Evolutionary conservation across 1,139 yeast species (phyloP).

Genomic region (Zygosaccharomyces sapae): DNA sequence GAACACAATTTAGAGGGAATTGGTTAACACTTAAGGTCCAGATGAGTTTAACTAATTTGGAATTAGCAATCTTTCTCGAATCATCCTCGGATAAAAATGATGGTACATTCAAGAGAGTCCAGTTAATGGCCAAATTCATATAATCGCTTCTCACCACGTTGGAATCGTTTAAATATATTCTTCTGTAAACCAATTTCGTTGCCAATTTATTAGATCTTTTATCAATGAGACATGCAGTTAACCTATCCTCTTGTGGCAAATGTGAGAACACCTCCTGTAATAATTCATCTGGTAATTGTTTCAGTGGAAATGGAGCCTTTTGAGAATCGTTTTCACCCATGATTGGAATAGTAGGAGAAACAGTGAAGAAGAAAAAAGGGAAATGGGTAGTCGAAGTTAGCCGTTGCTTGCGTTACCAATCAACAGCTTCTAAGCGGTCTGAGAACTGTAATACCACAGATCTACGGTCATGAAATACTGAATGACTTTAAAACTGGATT

Average conservation of each 20-base stretch:
- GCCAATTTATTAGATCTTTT: conserved; percentile 28
- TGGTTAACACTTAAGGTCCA: conserved; percentile 28
- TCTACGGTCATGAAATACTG: too few species aligned
- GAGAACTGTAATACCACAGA: too few species aligned
- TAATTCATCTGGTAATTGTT: conserved; percentile 30
- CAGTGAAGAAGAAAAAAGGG: too few species aligned
- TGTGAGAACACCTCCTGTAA: conserved; percentile 33
- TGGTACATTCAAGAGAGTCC: conserved; percentile 35
- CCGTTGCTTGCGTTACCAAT: too few species aligned
- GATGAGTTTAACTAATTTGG: conserved; percentile 30
- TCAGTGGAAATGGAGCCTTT: conserved; percentile 16
- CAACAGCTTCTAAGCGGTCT: too few species aligned
- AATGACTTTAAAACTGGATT: too few species aligned
- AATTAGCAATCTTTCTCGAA: conserved; percentile 32
- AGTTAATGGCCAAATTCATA: conserved; percentile 35
- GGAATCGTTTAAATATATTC: conserved; percentile 38
- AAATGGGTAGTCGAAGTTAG: too few species aligned
- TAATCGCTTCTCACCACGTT: conserved; percentile 36
- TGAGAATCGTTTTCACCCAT: too few species aligned
- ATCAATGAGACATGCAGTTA: conserved; percentile 25
- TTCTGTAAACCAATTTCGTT: conserved; percentile 32
- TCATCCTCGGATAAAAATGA: conserved; percentile 31
- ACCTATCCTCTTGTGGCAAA: conserved; percentile 33
- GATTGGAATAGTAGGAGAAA: too few species aligned
- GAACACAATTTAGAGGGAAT: conserved; percentile 29